Base-by-base conservation (phyloP, 2,329 filamentous ascomycete species). In the Cladosporium sp. region DNA sequence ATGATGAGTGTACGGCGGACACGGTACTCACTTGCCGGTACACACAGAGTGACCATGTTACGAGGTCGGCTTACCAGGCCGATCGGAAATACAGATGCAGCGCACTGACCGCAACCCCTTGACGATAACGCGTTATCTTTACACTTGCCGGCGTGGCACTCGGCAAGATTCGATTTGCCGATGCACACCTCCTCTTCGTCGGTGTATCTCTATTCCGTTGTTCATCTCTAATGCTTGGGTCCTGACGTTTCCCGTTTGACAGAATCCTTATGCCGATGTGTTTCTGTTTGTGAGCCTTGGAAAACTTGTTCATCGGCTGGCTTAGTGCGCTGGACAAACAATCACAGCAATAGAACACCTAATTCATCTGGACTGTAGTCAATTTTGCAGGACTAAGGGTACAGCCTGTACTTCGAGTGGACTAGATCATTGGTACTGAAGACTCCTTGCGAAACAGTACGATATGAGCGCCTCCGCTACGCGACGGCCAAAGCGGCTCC, bases 391-490 rank as follows among this genome's bases (percentile, higher is more conserved):
- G n/a, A 23, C 8, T 23, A 12, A 10, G 10, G 12, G n/a, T 46
- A 3, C 40, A 5, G 3, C 14, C n/a, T 46, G n/a, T 3, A 11
- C 40, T 46, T 46, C n/a, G n/a, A 11, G 40, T 46, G n/a, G 8
- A 3, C n/a, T n/a, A 12, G 6, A 21, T 11, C 3, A 12, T 21
- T 21, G n/a, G 21, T 23, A 46, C 40, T 21, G 40, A 21, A 8
- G 40, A 5, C 18, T 11, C 40, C n/a, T 46, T 23, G n/a, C n/a
- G 40, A 21, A 21, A 11, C 40, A 11, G 40, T 46, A 46, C 40
- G 18, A 28, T 16, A 63, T 63, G 61, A 63, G 61, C n/a, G 50
- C 50, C 26, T 56, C 61, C n/a, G 26, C 21, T n/a, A 46, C 61
- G 3, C 21, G 61, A 56, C 21, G 61, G n/a, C 61, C 61, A 14